Base-by-base conservation (phyloP, 306 rosid genomes). In the Myrica gale region DNA sequence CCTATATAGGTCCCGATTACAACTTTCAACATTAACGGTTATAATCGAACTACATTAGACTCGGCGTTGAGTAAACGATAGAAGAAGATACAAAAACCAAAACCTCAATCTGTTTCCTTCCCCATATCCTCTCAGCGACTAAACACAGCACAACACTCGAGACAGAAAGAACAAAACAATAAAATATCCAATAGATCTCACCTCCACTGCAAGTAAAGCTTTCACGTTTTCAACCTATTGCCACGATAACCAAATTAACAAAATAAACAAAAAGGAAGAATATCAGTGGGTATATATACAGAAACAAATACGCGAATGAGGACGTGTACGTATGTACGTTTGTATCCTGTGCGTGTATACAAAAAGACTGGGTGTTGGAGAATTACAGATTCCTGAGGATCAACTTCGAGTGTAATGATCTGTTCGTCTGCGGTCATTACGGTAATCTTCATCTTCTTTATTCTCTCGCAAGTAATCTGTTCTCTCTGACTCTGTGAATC, bases 151-250 rank as follows among this genome's bases (percentile, higher is more conserved):
- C 15, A 41, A 61, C 65, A 45, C 11, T 50, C 42, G 21, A 48
- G 20, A 10, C 7, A 41, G 20, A 21, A 45, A 68, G 47, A 17
- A 10, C 69, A 45, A 41, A 17, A 69, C 20, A 26, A 75, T 16
- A 7, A 76, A 53, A 74, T 78, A 60, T 53, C 55, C 42, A 70
- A 74, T 15, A 57, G 51, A 69, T 54, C 86, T 78, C 82, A 95
- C 97, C 90, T 95, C 98, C 62, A 95, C 97, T 82, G 92, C 97
- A 57, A 95, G 98, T 83, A 95, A 82, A 69, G 96, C 98, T 76
- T 95, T 95, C 78, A 95, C 90, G 72, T 90, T 92, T 75, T 95
- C 97, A 76, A 92, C 96, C 98, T 95, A 77, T 9, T 43, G 56
- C n/a, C 16, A 75, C 12, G 72, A 26, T 26, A 52, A 8, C 20